Evolutionary conservation across 2,329 filamentous ascomycete species (phyloP).

Genomic region (Knoxdaviesia proteae): DNA sequence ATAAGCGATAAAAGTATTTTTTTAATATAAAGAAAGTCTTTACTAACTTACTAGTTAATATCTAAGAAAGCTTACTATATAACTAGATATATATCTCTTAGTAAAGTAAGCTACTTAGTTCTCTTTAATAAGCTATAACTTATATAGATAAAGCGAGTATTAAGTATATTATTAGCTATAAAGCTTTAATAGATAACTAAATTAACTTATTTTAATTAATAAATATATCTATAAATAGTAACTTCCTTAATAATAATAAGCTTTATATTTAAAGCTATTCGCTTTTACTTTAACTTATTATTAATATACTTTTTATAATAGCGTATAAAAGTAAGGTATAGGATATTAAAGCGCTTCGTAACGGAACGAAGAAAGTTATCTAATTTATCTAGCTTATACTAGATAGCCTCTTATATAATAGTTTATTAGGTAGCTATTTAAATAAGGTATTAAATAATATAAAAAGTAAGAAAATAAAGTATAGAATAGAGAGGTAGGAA

Average conservation of each 20-base stretch:
- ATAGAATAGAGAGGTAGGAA: no score
- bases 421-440: background rate
- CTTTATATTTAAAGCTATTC: no score
- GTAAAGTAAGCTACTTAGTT: background rate
- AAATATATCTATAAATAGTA: conserved; percentile 1
- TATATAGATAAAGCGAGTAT: background rate
- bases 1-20: background rate
- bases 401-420: background rate
- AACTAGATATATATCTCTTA: background rate
- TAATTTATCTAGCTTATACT: background rate
- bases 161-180: background rate
- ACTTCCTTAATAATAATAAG: background rate
- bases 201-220: background rate
- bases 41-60: background rate
- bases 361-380: background rate
- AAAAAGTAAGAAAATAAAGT: no score
- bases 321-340: background rate
- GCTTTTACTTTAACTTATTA: no score
- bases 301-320: background rate
- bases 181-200: background rate
- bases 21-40: background rate
- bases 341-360: background rate
- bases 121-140: background rate
- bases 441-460: background rate
- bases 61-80: background rate